Conservation (phyloP, 352 stramenopile species). For the Phytopythium boreale region DNA sequence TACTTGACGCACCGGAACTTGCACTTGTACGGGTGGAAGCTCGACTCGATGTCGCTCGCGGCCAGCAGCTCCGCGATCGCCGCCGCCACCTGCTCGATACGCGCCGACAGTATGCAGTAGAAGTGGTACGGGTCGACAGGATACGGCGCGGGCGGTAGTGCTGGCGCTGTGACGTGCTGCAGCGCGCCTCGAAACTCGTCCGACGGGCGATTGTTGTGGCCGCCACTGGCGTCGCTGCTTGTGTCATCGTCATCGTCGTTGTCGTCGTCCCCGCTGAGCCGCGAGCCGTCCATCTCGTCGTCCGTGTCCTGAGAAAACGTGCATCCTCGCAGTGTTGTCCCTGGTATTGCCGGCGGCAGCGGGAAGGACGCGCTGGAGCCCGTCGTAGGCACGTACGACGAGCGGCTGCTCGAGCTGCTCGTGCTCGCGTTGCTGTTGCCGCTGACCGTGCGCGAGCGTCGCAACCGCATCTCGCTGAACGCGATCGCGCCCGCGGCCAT, state of each 20-base stretch:
- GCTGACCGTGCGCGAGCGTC: conserved; percentile 53
- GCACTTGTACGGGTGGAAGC: conserved; percentile 69
- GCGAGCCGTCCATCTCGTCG: conserved; percentile 31
- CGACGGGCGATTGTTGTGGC: neutral
- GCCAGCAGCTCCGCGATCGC: conserved; percentile 44
- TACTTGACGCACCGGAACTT: conserved; percentile 89
- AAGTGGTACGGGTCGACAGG: conserved; percentile 84
- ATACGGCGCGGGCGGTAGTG: conserved; percentile 60
- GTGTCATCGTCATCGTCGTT: conserved; percentile 18
- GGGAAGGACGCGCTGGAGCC: conserved; percentile 14
- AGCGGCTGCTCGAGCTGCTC: conserved; percentile 43
- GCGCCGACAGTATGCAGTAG: conserved; percentile 35
- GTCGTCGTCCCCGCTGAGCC: conserved; percentile 16
- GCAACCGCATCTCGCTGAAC: conserved; percentile 20
- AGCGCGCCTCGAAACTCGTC: conserved; percentile 21
- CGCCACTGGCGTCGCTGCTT: conserved; percentile 6
- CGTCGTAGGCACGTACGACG: conserved; percentile 41
- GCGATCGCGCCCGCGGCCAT: conserved; percentile 2
- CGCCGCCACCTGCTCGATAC: conserved; percentile 19
- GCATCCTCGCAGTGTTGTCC: neutral
- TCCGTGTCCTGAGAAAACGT: conserved; percentile 27
- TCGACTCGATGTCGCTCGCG: conserved; percentile 63
- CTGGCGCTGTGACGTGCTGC: conserved; percentile 48
- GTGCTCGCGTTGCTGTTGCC: conserved; percentile 67
- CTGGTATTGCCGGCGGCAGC: neutral